Base-by-base conservation (phyloP, 2,329 filamentous ascomycete species). In the Pyrenophora tritici-repentis region DNA sequence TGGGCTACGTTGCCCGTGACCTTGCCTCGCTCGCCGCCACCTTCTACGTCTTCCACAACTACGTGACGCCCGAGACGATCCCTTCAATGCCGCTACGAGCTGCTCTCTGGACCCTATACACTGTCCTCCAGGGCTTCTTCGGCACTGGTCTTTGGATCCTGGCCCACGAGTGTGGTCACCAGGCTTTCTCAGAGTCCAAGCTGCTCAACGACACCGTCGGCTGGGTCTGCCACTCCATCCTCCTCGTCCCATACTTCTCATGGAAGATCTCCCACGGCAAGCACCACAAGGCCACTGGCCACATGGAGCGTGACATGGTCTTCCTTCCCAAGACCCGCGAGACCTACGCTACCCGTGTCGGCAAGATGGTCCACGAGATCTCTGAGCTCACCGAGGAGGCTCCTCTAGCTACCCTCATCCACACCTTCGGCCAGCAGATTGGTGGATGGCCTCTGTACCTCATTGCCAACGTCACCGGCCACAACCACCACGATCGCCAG, bases 241-340 rank as follows among this genome's bases (percentile, higher is more conserved):
- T 97, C 33, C 82, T 97, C 49, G 93, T 99, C 41, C 94, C 94
- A 17, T 99, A 97, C 81, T 99, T 97, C 81, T 96, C 91, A 73
- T 99, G 94, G 94, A 96, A 99, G 81, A 92, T 97, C 78, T 96
- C 91, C 62, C 94, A 99, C 80, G 89, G 91, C 81, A 96, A 96
- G 86, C 94, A 99, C 82, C 94, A 99, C 89, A 97, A 97, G 84
- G 91, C 92, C 59, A 99, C 94, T 33, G 94, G 92, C 67, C 86
- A 99, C 82, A 87, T 99, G 79, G 91, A 95, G 78, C 90, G 93
- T 64, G 94, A 99, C 78, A 99, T 99, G 94, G 94, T 97, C 58
- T 97, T 97, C 74, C 82, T 97, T n/a, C 94, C 94, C 54, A 90
- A 90, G 78, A 96, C 91, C 48, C 87, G 92, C 52, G 86, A 94